Evolutionary conservation across 108 stramenopile species (phyloP).

Genomic region (Discostella stelligeroides): DNA sequence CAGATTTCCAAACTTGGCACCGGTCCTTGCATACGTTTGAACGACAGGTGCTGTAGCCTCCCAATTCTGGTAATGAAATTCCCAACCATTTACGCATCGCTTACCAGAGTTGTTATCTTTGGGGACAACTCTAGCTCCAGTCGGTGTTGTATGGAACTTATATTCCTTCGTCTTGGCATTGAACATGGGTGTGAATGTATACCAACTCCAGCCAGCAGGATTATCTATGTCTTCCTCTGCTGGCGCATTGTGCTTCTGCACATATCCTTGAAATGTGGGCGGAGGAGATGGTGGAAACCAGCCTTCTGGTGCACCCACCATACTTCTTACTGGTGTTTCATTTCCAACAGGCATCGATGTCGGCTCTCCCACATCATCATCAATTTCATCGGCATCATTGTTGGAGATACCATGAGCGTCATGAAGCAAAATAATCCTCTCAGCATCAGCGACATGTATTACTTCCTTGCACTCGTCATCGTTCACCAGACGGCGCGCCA

Average conservation of each 20-base stretch:
- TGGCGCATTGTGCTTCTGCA: not conserved
- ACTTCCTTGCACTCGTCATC: not conserved
- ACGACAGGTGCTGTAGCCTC: not conserved
- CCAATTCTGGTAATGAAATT: slow-evolving; percentile 11
- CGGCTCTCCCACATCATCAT: not conserved
- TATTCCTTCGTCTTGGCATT: not conserved
- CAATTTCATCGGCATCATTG: not conserved
- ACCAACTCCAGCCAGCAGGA: slow-evolving; percentile 8
- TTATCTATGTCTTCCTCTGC: not conserved
- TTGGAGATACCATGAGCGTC: not conserved
- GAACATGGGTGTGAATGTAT: slow-evolving; percentile 1
- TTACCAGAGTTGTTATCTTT: not conserved
- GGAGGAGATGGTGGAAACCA: not conserved
- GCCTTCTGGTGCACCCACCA: not conserved
- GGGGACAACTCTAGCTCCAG: not conserved
- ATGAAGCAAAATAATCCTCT: too few relatives aligned
- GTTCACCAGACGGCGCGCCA: not conserved
- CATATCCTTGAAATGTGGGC: not conserved
- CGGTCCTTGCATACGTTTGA: not conserved
- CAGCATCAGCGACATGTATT: too few relatives aligned
- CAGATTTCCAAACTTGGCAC: not conserved
- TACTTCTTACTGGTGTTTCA: too few relatives aligned
- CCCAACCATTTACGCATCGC: slow-evolving; percentile 2
- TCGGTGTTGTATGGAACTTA: not conserved
- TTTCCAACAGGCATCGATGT: too few relatives aligned